These are phyloP conservation scores for Chenopodium quinoa DNA, from an alignment of 148 eudicot species.

Conservation along the genomic window DNA sequence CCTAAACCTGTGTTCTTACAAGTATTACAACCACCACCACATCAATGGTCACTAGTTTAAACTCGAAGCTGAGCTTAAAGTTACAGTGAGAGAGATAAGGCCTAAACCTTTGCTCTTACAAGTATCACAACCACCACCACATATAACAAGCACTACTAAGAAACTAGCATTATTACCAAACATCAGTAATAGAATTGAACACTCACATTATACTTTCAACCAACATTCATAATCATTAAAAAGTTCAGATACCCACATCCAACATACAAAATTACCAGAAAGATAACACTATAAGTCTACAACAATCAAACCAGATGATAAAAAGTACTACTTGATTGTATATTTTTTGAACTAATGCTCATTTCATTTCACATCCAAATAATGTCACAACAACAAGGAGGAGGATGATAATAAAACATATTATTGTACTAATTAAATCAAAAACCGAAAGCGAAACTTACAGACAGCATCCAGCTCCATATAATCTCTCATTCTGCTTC, in stretches of 20 bases:
- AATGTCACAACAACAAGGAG: background rate
- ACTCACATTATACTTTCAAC: too few species aligned
- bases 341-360: background rate
- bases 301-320: background rate
- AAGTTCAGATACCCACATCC: background rate
- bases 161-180: background rate
- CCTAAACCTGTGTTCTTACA: background rate
- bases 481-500: slow-evolving; percentile 1
- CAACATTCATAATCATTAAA: background rate
- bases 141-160: background rate
- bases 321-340: background rate
- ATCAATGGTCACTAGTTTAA: background rate
- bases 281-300: background rate
- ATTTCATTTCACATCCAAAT: slow-evolving; percentile 6
- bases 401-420: background rate
- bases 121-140: background rate
- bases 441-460: slow-evolving; percentile 9
- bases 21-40: background rate
- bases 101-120: background rate
- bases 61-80: background rate
- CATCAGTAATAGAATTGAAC: background rate
- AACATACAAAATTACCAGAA: background rate
- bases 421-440: background rate
- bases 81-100: background rate
- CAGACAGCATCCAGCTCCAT: slow-evolving; percentile 9